Percentiles rank a stretch among this genome's conserved stretches.
Conservation (phyloP, 2,329 filamentous ascomycete genomes). For the Venturia effusa region DNA sequence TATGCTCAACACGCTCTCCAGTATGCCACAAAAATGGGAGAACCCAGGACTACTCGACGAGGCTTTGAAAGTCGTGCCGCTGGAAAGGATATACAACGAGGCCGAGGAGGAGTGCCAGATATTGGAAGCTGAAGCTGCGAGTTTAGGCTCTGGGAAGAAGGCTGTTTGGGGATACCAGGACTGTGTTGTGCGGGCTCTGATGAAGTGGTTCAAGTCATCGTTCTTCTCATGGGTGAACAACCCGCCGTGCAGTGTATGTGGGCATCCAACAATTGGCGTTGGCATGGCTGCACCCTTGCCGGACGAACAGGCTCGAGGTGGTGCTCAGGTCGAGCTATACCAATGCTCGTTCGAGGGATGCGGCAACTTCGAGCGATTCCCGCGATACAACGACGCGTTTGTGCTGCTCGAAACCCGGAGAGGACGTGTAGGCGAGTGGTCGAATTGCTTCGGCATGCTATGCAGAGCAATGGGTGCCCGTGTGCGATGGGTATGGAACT, state of each 20-base stretch:
- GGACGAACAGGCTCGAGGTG: slow-evolving; percentile 82
- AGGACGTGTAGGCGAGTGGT: slow-evolving; percentile 90
- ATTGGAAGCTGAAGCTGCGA: slow-evolving; percentile 75
- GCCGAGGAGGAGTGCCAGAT: slow-evolving; percentile 91
- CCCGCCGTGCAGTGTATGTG: slow-evolving; percentile 71
- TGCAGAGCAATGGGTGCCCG: slow-evolving; percentile 84
- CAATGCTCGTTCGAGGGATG: slow-evolving; percentile 70
- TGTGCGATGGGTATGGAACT: slow-evolving; percentile 97
- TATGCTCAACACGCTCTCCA: slow-evolving; percentile 72
- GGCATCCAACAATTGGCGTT: slow-evolving; percentile 69
- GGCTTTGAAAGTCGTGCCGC: slow-evolving; percentile 71
- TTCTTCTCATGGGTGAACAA: slow-evolving; percentile 98
- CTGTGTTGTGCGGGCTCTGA: slow-evolving; percentile 78
- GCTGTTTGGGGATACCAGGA: slow-evolving; percentile 96
- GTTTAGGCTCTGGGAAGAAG: slow-evolving; percentile 67
- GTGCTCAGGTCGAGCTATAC: slow-evolving; percentile 80
- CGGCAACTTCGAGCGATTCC: slow-evolving; percentile 75
- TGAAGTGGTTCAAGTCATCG: slow-evolving; percentile 91
- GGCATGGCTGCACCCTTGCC: slow-evolving; percentile 77
- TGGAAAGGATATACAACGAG: slow-evolving; percentile 85
- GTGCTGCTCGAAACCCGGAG: slow-evolving; percentile 74
- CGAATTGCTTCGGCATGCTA: slow-evolving; percentile 97
- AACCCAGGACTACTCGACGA: slow-evolving; percentile 92
- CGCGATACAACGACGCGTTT: slow-evolving; percentile 92
- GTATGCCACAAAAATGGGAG: slow-evolving; percentile 88